A percentile compares a stretch with the other conserved stretches of the same genome.
Evolutionary conservation across 1,284 basidiomycete genomes (phyloP).

Genomic region (Vanrija pseudolonga): DNA sequence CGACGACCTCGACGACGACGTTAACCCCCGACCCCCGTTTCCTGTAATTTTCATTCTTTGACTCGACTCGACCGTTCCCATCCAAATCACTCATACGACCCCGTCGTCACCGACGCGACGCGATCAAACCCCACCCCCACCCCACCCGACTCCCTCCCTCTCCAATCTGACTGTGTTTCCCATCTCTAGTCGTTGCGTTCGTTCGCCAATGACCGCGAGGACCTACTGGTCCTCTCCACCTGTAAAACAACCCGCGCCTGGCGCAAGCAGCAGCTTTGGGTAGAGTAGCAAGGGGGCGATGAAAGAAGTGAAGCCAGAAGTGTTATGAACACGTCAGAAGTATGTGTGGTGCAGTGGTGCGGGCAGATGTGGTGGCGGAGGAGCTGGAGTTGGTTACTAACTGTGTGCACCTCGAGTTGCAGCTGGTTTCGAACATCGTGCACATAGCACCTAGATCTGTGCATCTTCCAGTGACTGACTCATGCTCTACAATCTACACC

Average conservation of each 20-base stretch:
- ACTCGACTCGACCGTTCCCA: background rate
- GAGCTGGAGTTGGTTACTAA: no score
- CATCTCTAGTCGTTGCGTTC: conserved; percentile 9
- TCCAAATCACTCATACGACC: background rate
- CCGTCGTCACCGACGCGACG: background rate
- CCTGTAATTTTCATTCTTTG: background rate
- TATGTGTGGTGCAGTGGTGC: background rate
- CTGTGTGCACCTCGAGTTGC: background rate
- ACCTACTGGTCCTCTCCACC: background rate
- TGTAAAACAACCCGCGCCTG: background rate
- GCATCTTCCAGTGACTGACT: background rate
- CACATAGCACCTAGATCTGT: background rate
- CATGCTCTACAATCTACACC: background rate
- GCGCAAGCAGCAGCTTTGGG: background rate
- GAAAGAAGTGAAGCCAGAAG: conserved; percentile 15
- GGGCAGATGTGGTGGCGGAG: background rate
- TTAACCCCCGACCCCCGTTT: no score
- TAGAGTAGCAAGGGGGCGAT: conserved; percentile 13
- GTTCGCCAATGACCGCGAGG: background rate
- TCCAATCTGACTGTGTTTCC: conserved; percentile 6
- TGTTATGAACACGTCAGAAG: background rate
- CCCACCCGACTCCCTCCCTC: background rate
- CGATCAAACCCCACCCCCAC: background rate
- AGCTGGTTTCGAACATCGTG: no score
- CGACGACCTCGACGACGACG: no score